Base-by-base conservation (phyloP, 345 rosid species). In the Ceriops tagal region DNA sequence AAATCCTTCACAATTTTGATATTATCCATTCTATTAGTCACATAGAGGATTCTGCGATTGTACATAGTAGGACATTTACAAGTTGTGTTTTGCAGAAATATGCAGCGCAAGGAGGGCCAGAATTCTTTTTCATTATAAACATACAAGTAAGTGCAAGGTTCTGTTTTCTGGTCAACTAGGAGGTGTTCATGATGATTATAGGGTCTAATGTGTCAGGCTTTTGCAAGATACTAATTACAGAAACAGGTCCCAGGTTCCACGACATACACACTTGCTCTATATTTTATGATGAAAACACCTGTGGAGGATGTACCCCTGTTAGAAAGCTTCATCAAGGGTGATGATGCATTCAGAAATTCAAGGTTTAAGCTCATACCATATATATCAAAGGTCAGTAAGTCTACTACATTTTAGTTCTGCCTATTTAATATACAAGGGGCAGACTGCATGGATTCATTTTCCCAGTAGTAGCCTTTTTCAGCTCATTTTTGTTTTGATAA, bases 321-420 rank as follows among this genome's bases (percentile, higher is more conserved):
- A 26, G 79, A 85, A 65, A 84, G 88, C 76, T 93, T 93, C 83
- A 70, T 93, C 62, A 83, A 85, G 46, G 93, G 96, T 28, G 98
- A 92, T 69, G 89, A 93, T 66, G 82, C 97, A 27, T 84, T 80
- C 76, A 88, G 98, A 82, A 93, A 93, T 77, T 93, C 97, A 57
- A 86, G 98, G 82, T 93, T 93, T 85, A 93, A 93, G 88, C 97
- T 93, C 75, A 90, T 93, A 78, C 97, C 98, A 37, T 91, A 91
- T 88, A 93, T 93, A 80, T 89, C 97, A 56, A 87, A 88, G 98
- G 98, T 91, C 68, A 31, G 86, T 73, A 35, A 51, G 61, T 64
- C 49, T 31, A 58, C 67, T 27, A 8, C 27, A 4, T 30, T 67
- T 62, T 51, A 24, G 35, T 55, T 69, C 10, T 22, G 57, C 61